phyloP scores from a whole-genome alignment of 2,329 filamentous ascomycete genomes.

The Rhytidhysteron rufulum region DNA sequence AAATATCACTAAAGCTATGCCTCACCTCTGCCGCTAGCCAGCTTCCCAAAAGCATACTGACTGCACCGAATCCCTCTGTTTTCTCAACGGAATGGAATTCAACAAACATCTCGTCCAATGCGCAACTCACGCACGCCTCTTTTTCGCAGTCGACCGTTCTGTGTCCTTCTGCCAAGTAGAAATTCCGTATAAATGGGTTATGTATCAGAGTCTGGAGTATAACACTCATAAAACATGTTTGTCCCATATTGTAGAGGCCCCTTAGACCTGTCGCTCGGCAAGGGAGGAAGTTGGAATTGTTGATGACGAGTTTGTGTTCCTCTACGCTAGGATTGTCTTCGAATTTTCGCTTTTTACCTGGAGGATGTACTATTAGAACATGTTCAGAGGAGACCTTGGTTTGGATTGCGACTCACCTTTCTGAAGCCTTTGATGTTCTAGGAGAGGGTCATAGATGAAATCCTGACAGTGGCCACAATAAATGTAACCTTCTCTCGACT shows the following conservation, averaged over 20 bases:
- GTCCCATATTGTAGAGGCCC: slow-evolving; percentile 95
- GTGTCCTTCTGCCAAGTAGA: slow-evolving; percentile 89
- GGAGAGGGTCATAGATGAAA: slow-evolving; percentile 75
- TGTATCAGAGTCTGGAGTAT: slow-evolving; percentile 91
- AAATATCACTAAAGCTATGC: slow-evolving; percentile 41
- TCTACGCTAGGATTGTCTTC: slow-evolving; percentile 62
- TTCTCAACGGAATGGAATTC: slow-evolving; percentile 68
- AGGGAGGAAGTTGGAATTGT: slow-evolving; percentile 73
- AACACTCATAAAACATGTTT: slow-evolving; percentile 97
- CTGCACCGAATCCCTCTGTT: slow-evolving; percentile 84
- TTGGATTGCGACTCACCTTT: slow-evolving; percentile 52
- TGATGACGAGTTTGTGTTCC: slow-evolving; percentile 70
- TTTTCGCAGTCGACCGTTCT: slow-evolving; percentile 67
- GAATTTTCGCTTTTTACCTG: slow-evolving; percentile 68
- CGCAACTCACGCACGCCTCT: slow-evolving; percentile 57
- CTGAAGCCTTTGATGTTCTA: slow-evolving; percentile 69
- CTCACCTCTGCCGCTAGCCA: slow-evolving; percentile 76
- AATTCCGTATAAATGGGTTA: slow-evolving; percentile 87
- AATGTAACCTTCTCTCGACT: slow-evolving; percentile 69
- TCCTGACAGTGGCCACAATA: slow-evolving; percentile 82
- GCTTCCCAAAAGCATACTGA: slow-evolving; percentile 82
- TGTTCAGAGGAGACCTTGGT: background rate
- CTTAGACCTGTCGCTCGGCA: slow-evolving; percentile 85
- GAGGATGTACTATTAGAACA: slow-evolving; percentile 19
- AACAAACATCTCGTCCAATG: slow-evolving; percentile 59